Base-by-base conservation (phyloP, 75 land plant species). In the Picea glauca region DNA sequence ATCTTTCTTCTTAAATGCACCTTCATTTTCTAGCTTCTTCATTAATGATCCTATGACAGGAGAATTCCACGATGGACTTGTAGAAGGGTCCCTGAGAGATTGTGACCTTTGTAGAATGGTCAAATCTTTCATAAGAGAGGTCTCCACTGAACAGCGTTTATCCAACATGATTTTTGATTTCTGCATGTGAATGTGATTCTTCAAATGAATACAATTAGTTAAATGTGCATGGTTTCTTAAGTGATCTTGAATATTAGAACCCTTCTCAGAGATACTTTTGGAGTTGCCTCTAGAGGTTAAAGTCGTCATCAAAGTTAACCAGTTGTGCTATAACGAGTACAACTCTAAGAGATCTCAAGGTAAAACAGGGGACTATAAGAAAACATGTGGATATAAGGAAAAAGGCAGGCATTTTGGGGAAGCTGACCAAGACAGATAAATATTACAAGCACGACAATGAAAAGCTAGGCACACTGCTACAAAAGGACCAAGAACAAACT, bases 131-230 rank as follows among this genome's bases (percentile, higher is more conserved):
- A 91, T 87, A 46, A 50, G 86, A 50, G 90, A 81, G 78, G 83
- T 83, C 60, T 89, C 88, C 73, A n/a, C 54, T 70, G 73, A 40
- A 70, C 18, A 70, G 3, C 12, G 54, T 12, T 70, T 70, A 33
- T 84, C 86, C 79, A 89, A 40, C 58, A 84, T 77, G 7, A 87
- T 86, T 61, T 78, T 77, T 40, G 68, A 62, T 60, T 91, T 93
- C 40, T 91, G 87, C 83, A 84, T 80, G 75, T 91, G 95, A 90
- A 91, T 84, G 87, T 93, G 93, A 78, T 92, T 87, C 78, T 87
- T 94, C 91, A 94, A 83, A 88, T 93, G 98, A 75, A 94, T 93
- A 78, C 88, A 93, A 68, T 92, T 94, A 4, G 98, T 92, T 90
- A 94, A 87, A 85, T 94, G 98, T 56, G 91, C 85, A 75, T 94